Conservation (phyloP, 2,329 filamentous ascomycete species). For the Cercospora citrullina region DNA sequence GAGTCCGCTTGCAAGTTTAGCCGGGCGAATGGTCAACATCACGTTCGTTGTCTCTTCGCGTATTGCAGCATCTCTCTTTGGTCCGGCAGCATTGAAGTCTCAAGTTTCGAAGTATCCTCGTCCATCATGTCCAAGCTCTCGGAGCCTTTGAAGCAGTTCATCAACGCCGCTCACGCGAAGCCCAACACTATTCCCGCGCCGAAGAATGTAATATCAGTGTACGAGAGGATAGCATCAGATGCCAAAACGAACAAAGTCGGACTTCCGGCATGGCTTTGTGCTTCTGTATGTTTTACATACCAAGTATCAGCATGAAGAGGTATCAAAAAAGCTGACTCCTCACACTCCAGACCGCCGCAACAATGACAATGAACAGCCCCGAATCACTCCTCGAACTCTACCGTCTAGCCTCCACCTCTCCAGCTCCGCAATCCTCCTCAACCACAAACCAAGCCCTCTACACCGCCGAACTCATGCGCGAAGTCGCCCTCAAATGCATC, state of each 20-base stretch:
- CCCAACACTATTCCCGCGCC: slow-evolving; percentile 67
- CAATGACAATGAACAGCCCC: slow-evolving; percentile 84
- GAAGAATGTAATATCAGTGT: slow-evolving; percentile 62
- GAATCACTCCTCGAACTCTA: slow-evolving; percentile 68
- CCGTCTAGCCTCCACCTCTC: slow-evolving; percentile 42
- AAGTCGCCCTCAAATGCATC: slow-evolving; percentile 75
- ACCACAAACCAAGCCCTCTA: slow-evolving; percentile 44
- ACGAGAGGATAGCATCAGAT: slow-evolving; percentile 63
- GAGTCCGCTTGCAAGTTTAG: not conserved
- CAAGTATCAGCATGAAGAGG: too few species aligned
- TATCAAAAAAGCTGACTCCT: not conserved
- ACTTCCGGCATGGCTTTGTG: slow-evolving; percentile 63
- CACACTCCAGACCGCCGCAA: slow-evolving; percentile 67
- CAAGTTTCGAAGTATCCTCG: not conserved
- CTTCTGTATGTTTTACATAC: slow-evolving; percentile 61
- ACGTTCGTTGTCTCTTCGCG: not conserved
- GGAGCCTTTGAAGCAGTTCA: slow-evolving; percentile 68
- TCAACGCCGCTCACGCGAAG: slow-evolving; percentile 67
- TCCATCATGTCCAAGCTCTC: slow-evolving; percentile 70
- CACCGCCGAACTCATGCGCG: slow-evolving; percentile 70
- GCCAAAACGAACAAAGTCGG: slow-evolving; percentile 64
- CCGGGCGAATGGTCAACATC: not conserved
- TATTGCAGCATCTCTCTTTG: not conserved
- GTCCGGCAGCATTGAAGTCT: not conserved
- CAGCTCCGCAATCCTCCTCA: slow-evolving; percentile 32